Conservation (phyloP, 352 stramenopile genomes). For the Pythium phragmitis region DNA sequence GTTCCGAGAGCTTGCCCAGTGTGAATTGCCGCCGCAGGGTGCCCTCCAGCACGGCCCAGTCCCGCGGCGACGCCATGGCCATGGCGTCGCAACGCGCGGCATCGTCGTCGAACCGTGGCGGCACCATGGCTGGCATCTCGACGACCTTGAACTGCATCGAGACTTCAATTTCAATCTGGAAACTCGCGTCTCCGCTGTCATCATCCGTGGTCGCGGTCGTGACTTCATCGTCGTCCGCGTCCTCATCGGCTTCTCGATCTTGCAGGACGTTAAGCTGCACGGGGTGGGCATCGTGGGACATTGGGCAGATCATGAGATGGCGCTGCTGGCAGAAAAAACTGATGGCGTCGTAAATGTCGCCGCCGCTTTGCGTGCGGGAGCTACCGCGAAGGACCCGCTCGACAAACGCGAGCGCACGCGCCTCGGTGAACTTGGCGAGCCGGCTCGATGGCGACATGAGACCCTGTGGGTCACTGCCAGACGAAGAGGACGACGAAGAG, state of each 20-base stretch:
- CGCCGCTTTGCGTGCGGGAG: slow-evolving; percentile 69
- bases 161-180: slow-evolving; percentile 61
- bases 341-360: slow-evolving; percentile 83
- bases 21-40: slow-evolving; percentile 59
- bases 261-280: slow-evolving; percentile 50
- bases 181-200: slow-evolving; percentile 10
- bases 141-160: slow-evolving; percentile 79
- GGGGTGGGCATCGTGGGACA: slow-evolving; percentile 61
- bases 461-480: background rate
- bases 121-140: slow-evolving; percentile 25
- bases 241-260: background rate
- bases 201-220: background rate
- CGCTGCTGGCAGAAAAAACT: slow-evolving; percentile 67
- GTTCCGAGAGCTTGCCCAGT: slow-evolving; percentile 46
- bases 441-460: slow-evolving; percentile 20
- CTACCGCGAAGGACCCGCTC: slow-evolving; percentile 69
- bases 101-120: background rate
- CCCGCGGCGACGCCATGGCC: slow-evolving; percentile 17
- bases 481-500: background rate
- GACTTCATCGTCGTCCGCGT: background rate
- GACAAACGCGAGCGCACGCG: slow-evolving; percentile 60
- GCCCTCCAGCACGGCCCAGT: slow-evolving; percentile 62
- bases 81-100: slow-evolving; percentile 1
- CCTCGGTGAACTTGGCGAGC: slow-evolving; percentile 35
- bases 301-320: slow-evolving; percentile 58